These are phyloP conservation scores for Cytospora schulzeri DNA, from an alignment of 2,329 filamentous ascomycete species.

Conservation along the genomic window DNA sequence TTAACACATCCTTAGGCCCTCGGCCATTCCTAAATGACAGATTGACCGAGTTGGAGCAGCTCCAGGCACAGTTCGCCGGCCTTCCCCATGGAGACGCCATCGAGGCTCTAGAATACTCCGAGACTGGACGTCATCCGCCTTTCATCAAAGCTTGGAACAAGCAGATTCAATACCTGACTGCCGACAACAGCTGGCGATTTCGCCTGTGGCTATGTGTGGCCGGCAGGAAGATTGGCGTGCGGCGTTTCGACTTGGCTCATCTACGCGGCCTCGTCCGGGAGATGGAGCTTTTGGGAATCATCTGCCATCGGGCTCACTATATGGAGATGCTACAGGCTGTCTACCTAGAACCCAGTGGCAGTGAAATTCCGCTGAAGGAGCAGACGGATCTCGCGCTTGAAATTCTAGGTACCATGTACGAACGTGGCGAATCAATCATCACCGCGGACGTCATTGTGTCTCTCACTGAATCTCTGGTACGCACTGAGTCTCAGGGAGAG, in stretches of 20 bases:
- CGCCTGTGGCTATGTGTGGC: conserved; percentile 37
- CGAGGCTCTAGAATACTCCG: conserved; percentile 15
- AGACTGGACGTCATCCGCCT: conserved; percentile 14
- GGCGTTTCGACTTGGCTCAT: conserved; percentile 26
- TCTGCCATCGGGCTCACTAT: conserved; percentile 40
- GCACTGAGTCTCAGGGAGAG: conserved; percentile 36
- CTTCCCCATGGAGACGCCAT: conserved; percentile 12
- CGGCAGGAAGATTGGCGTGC: conserved; percentile 29
- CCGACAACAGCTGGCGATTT: conserved; percentile 38
- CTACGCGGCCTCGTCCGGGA: conserved; percentile 39
- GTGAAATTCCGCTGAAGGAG: conserved; percentile 32
- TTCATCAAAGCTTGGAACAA: conserved; percentile 28
- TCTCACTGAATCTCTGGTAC: conserved; percentile 47
- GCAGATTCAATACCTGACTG: conserved; percentile 35
- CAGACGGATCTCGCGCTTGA: conserved; percentile 45
- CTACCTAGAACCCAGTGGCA: conserved; percentile 33
- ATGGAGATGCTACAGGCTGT: conserved; percentile 43
- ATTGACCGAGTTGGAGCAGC: conserved; percentile 20
- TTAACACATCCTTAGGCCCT: conserved; percentile 27
- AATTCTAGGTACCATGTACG: conserved; percentile 48
- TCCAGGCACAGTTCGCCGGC: conserved; percentile 15
- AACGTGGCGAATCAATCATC: conserved; percentile 47
- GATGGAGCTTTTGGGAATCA: conserved; percentile 42
- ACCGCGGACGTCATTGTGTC: conserved; percentile 51
- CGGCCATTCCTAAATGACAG: conserved; percentile 11